These are phyloP conservation scores for Mortierella sp. DNA, from an alignment of 371 early-diverging fungal genomes.

Conservation along the genomic window DNA sequence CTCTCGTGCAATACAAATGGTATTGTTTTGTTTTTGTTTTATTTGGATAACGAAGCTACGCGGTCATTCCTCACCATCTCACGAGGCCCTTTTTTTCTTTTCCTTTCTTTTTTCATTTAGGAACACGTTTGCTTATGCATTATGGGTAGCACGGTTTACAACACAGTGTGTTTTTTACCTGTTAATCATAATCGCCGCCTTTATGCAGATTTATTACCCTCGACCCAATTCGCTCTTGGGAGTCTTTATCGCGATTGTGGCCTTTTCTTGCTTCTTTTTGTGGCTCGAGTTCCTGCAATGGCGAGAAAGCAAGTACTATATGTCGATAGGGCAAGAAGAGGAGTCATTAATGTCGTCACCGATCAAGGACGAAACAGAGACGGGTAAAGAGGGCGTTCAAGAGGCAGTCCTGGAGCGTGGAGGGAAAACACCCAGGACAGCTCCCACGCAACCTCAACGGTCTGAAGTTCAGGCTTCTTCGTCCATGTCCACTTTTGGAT, in stretches of 20 bases:
- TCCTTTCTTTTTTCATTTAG: conserved; percentile 5
- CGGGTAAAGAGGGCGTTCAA: too few relatives aligned
- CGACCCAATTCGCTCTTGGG: neutral
- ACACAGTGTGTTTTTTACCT: conserved; percentile 23
- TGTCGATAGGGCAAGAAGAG: too few relatives aligned
- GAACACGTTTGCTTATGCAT: conserved; percentile 30
- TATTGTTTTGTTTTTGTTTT: neutral
- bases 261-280: conserved; percentile 8
- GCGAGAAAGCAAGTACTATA: too few relatives aligned
- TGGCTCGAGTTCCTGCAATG: conserved; percentile 27
- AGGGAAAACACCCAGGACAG: too few relatives aligned
- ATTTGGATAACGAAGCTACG: too few relatives aligned
- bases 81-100: neutral
- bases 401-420: too few relatives aligned
- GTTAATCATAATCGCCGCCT: conserved; percentile 10
- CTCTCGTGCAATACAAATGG: conserved; percentile 35
- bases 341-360: too few relatives aligned
- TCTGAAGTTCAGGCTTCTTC: too few relatives aligned
- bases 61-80: neutral
- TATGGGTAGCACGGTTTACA: conserved; percentile 25
- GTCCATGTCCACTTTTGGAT: too few relatives aligned
- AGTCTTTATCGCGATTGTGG: conserved; percentile 12
- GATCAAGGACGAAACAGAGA: too few relatives aligned
- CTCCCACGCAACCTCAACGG: too few relatives aligned
- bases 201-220: conserved; percentile 21